phyloP scores from a whole-genome alignment of 2,329 filamentous ascomycete species.

The Venturia carpophila region DNA sequence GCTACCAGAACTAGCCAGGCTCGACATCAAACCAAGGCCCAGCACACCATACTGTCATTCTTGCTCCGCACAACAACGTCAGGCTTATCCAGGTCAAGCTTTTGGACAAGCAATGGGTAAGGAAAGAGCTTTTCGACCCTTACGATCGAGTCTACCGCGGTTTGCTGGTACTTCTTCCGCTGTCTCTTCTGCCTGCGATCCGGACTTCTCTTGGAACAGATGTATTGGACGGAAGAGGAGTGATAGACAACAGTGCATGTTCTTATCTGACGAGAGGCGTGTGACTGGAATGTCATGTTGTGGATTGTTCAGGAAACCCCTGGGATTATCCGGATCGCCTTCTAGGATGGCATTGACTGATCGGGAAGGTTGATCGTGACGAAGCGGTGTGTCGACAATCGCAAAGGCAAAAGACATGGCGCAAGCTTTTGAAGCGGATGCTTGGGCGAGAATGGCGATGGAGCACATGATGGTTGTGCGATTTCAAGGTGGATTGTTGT shows the following conservation, averaged over 20 bases:
- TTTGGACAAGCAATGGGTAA: neutral
- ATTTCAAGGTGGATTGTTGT: neutral
- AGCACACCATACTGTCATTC: neutral
- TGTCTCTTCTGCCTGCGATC: neutral
- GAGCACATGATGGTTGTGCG: neutral
- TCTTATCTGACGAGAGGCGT: neutral
- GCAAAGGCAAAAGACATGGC: neutral
- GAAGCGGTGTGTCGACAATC: neutral
- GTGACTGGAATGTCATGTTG: neutral
- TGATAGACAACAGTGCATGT: neutral
- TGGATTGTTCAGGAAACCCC: neutral
- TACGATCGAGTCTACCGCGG: neutral
- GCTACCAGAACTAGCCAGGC: conserved; percentile 1
- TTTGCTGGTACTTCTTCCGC: neutral
- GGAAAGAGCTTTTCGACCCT: neutral
- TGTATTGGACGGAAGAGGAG: neutral
- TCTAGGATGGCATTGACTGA: conserved; percentile 4
- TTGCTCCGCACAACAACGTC: neutral
- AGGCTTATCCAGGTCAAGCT: too few species aligned
- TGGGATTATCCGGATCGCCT: neutral
- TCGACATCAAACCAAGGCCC: neutral
- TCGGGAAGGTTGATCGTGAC: neutral
- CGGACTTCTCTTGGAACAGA: neutral
- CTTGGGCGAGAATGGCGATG: neutral
- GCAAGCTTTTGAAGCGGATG: neutral